Conservation (phyloP, 441 rosid species). For the Euphorbia schlechtendalii region DNA sequence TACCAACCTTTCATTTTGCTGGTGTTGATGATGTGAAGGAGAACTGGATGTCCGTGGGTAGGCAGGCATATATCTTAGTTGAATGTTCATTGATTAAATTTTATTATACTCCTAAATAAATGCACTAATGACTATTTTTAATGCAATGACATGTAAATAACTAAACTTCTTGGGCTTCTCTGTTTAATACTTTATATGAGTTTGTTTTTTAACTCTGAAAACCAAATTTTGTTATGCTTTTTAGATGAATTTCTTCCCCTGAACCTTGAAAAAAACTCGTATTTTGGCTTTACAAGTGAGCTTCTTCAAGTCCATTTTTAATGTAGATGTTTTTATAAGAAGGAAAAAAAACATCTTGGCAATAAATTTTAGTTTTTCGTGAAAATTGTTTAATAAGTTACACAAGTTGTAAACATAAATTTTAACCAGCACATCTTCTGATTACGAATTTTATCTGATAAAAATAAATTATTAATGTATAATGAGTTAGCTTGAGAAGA, state of each 20-base stretch:
- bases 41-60: slow-evolving; percentile 85
- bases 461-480: neutral
- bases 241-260: neutral
- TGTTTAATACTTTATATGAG: neutral
- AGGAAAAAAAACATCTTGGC: neutral
- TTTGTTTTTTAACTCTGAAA: neutral
- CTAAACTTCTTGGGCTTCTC: neutral
- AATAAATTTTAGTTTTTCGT: neutral
- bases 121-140: neutral
- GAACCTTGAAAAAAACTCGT: neutral
- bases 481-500: neutral
- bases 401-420: neutral
- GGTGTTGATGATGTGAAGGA: slow-evolving; percentile 78
- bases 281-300: neutral
- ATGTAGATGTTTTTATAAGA: neutral
- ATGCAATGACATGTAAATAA: neutral
- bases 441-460: neutral
- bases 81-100: neutral
- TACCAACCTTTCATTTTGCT: slow-evolving; percentile 87
- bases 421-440: neutral
- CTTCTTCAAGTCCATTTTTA: neutral
- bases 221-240: neutral
- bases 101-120: neutral
- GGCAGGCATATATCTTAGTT: slow-evolving; percentile 25
- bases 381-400: neutral